phyloP scores from a whole-genome alignment of 2,329 filamentous ascomycete species.

The Ceratocystis albifundus region DNA sequence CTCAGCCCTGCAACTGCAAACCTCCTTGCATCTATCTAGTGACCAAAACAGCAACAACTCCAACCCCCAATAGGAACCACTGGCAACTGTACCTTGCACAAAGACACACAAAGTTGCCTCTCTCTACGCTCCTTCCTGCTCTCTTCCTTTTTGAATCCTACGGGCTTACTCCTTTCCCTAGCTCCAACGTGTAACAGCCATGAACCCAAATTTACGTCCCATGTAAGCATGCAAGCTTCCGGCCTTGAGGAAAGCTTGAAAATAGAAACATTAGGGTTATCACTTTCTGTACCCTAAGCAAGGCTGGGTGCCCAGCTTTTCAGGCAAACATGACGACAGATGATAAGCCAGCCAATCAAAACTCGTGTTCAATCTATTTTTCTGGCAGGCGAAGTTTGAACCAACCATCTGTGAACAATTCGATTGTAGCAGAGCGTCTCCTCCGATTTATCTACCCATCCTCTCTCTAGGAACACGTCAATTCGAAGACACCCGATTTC shows the following conservation, averaged over 20 bases:
- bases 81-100: conserved; percentile 2
- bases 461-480: background rate
- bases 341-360: conserved; percentile 17
- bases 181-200: background rate
- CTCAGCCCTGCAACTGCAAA: conserved; percentile 2
- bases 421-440: background rate
- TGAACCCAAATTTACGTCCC: background rate
- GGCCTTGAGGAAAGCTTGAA: too few relatives aligned
- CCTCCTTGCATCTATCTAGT: background rate
- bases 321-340: conserved; percentile 14
- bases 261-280: background rate
- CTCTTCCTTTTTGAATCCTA: background rate
- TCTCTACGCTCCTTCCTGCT: background rate
- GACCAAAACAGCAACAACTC: background rate
- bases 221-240: background rate
- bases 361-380: conserved; percentile 12
- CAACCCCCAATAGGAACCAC: background rate
- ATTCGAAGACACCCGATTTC: too few relatives aligned
- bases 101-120: background rate
- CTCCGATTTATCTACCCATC: background rate
- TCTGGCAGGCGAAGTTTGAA: conserved; percentile 3
- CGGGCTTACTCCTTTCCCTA: background rate
- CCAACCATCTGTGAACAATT: background rate
- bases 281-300: background rate
- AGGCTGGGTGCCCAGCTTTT: conserved; percentile 16